Evolutionary conservation across 108 stramenopile species (phyloP).

Genomic region (Pseudonitzschia multistriata): DNA sequence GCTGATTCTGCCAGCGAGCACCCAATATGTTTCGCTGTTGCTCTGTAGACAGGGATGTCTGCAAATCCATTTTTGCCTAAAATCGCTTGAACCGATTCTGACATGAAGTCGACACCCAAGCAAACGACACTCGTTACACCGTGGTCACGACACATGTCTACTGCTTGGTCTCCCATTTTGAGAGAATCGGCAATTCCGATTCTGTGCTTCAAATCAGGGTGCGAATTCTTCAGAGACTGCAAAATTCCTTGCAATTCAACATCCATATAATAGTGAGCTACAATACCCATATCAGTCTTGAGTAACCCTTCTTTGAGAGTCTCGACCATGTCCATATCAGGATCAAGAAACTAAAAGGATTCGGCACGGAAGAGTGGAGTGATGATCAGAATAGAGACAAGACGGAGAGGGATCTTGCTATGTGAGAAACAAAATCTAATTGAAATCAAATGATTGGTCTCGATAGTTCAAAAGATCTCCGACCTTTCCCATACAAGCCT

Average conservation of each 20-base stretch:
- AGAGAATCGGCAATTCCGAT: slow-evolving; percentile 92
- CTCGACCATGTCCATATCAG: slow-evolving; percentile 64
- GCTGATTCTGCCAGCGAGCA: slow-evolving; percentile 92
- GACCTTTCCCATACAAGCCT: no score
- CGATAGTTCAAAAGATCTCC: background rate
- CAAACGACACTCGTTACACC: slow-evolving; percentile 64
- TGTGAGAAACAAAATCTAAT: background rate
- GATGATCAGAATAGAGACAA: background rate
- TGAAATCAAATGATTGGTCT: background rate
- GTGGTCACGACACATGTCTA: slow-evolving; percentile 68
- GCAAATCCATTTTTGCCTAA: slow-evolving; percentile 68
- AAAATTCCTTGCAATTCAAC: slow-evolving; percentile 93
- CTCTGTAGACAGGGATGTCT: slow-evolving; percentile 85
- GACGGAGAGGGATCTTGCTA: background rate
- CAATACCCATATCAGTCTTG: slow-evolving; percentile 79
- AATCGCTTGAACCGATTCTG: slow-evolving; percentile 86
- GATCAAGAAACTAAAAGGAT: slow-evolving; percentile 63
- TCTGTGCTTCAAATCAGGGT: slow-evolving; percentile 35
- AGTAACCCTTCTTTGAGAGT: slow-evolving; percentile 51
- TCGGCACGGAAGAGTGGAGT: background rate
- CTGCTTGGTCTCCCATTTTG: slow-evolving; percentile 93
- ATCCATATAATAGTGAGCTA: slow-evolving; percentile 98
- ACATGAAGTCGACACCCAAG: slow-evolving; percentile 96
- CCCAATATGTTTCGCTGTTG: slow-evolving; percentile 69
- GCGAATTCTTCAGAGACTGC: slow-evolving; percentile 47